Evolutionary conservation across 2,329 filamentous ascomycete species (phyloP), one percentile per base, ranked within the genome.

Genomic region (Ophiocordyceps camponoti-saundersi): DNA sequence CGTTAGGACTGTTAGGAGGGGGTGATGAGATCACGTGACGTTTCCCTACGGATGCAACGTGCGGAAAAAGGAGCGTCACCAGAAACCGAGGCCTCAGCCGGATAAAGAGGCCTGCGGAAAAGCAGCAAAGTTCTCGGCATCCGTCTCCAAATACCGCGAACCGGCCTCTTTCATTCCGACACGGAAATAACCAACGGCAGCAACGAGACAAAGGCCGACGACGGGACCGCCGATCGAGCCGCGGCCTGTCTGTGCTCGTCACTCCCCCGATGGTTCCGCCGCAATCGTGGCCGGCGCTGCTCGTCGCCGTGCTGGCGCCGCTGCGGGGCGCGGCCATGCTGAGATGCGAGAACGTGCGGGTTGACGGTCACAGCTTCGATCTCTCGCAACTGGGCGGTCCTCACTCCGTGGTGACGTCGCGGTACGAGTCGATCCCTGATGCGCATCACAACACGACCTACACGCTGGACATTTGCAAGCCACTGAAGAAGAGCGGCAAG

Each of bases 401-500:
- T 32, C 82, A 82, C 59, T 76, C 79, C 0, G 79, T 87, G 36
- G 71, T 85, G 47, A 76, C 76, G 44, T 69, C 67, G 56, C 69
- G 69, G 53, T 67, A 70, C 51, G 63, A 71, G 32, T 70, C 71
- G 20, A 71, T 68, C 16, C 68, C 69, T 16, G 67, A 75, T 26
- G 70, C 69, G 50, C 57, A 64, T 46, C 53, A 54, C 48, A 92
- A 92, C 61, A 86, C 79, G 23, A 90, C 85, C 42, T 93, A 87
- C 62, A 89, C 85, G 1, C 59, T 93, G 48, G 83, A 93, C 56
- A 70, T 93, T 44, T 94, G 87, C 65, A 65, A 69, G 46, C 70
- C 76, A 7, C 65, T 95, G 52, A 75, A 76, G 60, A 74, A 75
- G 59, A 73, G 70, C 45, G 76, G 75, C 42, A 74, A 73, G 22